Evolutionary conservation across 192 early-diverging fungal genomes (phyloP).

Genomic region (Coemansia sp.): DNA sequence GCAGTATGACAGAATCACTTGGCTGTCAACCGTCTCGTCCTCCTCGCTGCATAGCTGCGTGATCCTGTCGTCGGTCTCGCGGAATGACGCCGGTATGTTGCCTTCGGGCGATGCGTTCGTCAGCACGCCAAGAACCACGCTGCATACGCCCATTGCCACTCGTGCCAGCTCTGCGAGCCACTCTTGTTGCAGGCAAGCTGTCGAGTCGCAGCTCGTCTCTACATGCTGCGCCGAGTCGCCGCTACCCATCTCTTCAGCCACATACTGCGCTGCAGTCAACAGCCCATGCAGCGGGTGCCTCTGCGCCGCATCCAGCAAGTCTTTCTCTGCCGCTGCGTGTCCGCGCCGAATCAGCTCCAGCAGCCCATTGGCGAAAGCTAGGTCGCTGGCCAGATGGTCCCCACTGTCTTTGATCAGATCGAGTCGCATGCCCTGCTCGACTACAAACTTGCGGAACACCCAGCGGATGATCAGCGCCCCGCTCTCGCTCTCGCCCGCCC

Average conservation of each 20-base stretch:
- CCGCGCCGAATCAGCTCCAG: constrained; percentile 16
- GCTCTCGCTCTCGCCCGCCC: constrained; percentile 78
- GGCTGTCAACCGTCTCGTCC: constrained; percentile 42
- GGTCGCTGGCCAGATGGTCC: background rate
- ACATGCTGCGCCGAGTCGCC: too few species aligned
- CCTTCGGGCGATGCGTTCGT: constrained; percentile 86
- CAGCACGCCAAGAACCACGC: constrained; percentile 65
- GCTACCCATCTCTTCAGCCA: constrained; percentile 60
- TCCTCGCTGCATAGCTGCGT: constrained; percentile 50
- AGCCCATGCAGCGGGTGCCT: constrained; percentile 58
- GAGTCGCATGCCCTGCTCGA: constrained; percentile 35
- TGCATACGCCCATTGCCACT: constrained; percentile 56
- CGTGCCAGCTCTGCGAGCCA: constrained; percentile 50
- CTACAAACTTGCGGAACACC: constrained; percentile 76
- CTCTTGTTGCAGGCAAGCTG: constrained; percentile 58
- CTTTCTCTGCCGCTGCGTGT: constrained; percentile 29
- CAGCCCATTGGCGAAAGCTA: constrained; percentile 28
- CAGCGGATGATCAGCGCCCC: constrained; percentile 77
- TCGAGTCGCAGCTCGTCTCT: too few species aligned
- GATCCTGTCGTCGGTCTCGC: constrained; percentile 59
- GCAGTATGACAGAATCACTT: constrained; percentile 85
- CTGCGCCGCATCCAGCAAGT: constrained; percentile 54
- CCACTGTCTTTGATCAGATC: constrained; percentile 6
- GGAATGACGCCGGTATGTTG: constrained; percentile 77
- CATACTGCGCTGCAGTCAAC: constrained; percentile 57